Conservation (phyloP, 495 filamentous ascomycete species). For the Penicillium maclennaniae region DNA sequence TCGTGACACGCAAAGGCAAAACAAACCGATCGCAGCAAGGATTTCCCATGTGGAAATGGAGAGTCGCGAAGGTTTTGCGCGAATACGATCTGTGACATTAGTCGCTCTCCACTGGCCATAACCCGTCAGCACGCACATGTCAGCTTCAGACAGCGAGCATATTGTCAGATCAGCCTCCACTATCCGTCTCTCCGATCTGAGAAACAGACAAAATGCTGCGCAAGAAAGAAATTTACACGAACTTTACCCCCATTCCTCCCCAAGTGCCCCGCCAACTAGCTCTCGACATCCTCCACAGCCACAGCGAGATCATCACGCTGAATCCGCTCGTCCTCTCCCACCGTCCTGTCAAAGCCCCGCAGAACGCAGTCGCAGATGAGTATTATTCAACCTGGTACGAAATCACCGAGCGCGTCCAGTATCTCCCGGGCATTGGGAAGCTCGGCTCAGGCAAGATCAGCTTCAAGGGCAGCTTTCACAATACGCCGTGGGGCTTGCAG, state of each 20-base stretch:
- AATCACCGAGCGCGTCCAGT: constrained; percentile 60
- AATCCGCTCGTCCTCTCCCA: constrained; percentile 75
- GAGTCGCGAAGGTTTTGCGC: too few species aligned
- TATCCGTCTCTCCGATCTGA: too few species aligned
- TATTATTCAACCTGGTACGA: constrained; percentile 66
- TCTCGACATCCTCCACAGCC: constrained; percentile 65
- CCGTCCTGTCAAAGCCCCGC: constrained; percentile 58
- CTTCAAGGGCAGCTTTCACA: constrained; percentile 73
- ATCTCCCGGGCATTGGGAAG: constrained; percentile 60
- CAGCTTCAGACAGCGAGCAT: too few species aligned
- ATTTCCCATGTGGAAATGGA: too few species aligned
- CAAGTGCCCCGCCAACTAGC: constrained; percentile 62
- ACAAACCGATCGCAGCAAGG: too few species aligned
- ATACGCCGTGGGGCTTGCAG: constrained; percentile 63
- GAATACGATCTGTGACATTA: too few species aligned
- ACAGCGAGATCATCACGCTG: constrained; percentile 73
- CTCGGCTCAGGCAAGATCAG: constrained; percentile 57
- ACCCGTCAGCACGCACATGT: too few species aligned
- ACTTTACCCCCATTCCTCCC: constrained; percentile 67
- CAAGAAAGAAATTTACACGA: constrained; percentile 46
- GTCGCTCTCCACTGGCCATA: too few species aligned
- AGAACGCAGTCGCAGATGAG: constrained; percentile 61
- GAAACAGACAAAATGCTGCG: constrained; percentile 18
- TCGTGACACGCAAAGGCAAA: too few species aligned
- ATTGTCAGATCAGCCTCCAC: too few species aligned